Evolutionary conservation across 805 yeast species (phyloP), one percentile per base, ranked within the genome.

Genomic region (Kodamaea nitidulidarum): DNA sequence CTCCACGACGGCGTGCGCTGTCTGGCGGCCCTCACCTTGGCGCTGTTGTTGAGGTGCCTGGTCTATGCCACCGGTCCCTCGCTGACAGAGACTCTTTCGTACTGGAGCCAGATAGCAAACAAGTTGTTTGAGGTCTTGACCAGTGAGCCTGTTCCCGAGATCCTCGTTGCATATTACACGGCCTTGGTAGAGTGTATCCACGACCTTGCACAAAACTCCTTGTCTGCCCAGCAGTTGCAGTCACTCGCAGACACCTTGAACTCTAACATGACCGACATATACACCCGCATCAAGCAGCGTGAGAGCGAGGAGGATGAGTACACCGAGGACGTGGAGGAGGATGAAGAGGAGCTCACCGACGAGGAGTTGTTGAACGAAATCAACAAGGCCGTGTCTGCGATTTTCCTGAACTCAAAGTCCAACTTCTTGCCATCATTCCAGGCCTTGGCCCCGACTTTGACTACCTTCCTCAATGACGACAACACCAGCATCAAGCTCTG

Each of bases 1-100:
- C 75, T 90, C 53, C 96, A 88, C 58, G 96, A 88, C 60, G 96
- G 95, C 27, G 98, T 91, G 4, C 79, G 98, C 50, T 87, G 84
- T 18, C 78, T 91, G n/a, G 88, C 96, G 33, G 90, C 96, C 2
- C 75, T 81, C 45, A 74, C 90, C 4, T 78, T 90, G 53, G 88
- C 97, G 2, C 79, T 88, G 3, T 67, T 91, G 39, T 66, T 93
- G 43, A 65, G 76, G 39, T 78, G 86, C 47, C 71, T 82, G 3
- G 73, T 75, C n/a, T 66, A 62, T 32, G 78, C 78, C 11, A 71
- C 76, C 15, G 78, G 76, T 5, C 69, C 74, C 16, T 65, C 71
- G 16, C 76, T 88, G 3, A 68, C 71, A 8, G 81, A 80, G 48
- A 77, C 88, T 2, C 60, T 78, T 34, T 75, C 74, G 20, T 62